Base-by-base conservation (phyloP, 2,329 filamentous ascomycete species). In the Rhynchosporium agropyri region DNA sequence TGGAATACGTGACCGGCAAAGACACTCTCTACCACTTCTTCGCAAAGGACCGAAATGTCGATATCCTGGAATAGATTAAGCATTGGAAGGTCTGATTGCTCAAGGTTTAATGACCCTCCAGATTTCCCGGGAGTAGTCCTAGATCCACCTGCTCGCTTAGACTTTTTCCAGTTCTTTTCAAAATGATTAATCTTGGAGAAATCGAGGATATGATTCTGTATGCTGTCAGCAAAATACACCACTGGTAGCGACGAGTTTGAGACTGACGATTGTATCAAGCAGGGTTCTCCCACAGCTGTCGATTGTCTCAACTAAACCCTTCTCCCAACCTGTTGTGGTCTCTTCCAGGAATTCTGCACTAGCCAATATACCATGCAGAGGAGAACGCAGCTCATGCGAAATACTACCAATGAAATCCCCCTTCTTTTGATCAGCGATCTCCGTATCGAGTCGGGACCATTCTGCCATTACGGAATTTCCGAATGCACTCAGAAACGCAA, bases 401-500 rank as follows among this genome's bases (percentile, higher is more conserved):
- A 86, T 84, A 33, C 80, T 84, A 1, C 82, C 83, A 48, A 86
- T 84, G 63, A 86, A 85, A 9, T 83, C 83, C 0, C 80, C 80
- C 67, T 86, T 86, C 48, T 83, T 82, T 26, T 78, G 77, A 61
- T 82, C 79, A 2, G 79, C 80, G 36, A 79, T 79, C 42, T 80
- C 73, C 0, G 81, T 82, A 63, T 85, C 81, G 53, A 84, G 76
- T n/a, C 82, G 76, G 0, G 80, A 79, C 6, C 84, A 76, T 61
- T 86, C 81, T 12, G 79, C 80, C 79, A 86, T 85, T 56, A 81
- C 82, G 20, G 78, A 79, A 61, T 80, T 80, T 8, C 78, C 77
- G 66, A 82, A 81, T 4, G 78, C 77, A 10, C 70, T 73, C 43
- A 79, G 66, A 31, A 75, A 76, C 4, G 72, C 72, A 4, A 79